Evolutionary conservation across 805 yeast species (phyloP).

Genomic region (Ogataea nitratoaversa): DNA sequence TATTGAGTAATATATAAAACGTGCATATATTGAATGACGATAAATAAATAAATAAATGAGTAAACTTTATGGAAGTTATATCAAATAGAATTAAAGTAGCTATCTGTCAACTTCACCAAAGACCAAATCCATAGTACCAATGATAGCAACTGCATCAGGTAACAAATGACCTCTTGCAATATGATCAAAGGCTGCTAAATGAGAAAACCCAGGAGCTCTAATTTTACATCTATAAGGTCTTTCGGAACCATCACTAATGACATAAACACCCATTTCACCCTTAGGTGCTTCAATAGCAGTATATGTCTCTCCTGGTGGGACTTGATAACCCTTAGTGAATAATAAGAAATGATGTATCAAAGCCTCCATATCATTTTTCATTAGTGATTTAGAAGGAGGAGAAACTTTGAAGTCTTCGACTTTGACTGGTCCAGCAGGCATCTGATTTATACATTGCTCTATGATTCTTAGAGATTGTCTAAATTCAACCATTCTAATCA

Average conservation of each 20-base stretch:
- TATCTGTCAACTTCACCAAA: conserved; percentile 93
- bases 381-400: conserved; percentile 74
- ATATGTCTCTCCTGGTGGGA: conserved; percentile 88
- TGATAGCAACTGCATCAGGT: conserved; percentile 90
- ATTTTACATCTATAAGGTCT: conserved; percentile 90
- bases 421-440: conserved; percentile 90
- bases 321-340: conserved; percentile 84
- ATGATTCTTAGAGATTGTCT: conserved; percentile 86
- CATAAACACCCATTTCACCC: conserved; percentile 91
- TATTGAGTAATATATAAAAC: too few relatives aligned
- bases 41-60: conserved; percentile 4
- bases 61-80: not conserved
- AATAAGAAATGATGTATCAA: conserved; percentile 84
- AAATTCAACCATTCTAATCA: conserved; percentile 86
- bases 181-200: conserved; percentile 83
- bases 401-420: conserved; percentile 84
- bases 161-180: conserved; percentile 80
- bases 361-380: conserved; percentile 93
- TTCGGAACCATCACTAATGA: conserved; percentile 85
- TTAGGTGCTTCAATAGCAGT: conserved; percentile 92
- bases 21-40: too few relatives aligned
- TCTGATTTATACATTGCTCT: conserved; percentile 84
- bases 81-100: conserved; percentile 5
- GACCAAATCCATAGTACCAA: conserved; percentile 93
- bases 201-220: conserved; percentile 93